Percentiles rank a stretch among this genome's conserved stretches.
Evolutionary conservation across 2,329 filamentous ascomycete genomes (phyloP).

Genomic region (Apiospora koreana): DNA sequence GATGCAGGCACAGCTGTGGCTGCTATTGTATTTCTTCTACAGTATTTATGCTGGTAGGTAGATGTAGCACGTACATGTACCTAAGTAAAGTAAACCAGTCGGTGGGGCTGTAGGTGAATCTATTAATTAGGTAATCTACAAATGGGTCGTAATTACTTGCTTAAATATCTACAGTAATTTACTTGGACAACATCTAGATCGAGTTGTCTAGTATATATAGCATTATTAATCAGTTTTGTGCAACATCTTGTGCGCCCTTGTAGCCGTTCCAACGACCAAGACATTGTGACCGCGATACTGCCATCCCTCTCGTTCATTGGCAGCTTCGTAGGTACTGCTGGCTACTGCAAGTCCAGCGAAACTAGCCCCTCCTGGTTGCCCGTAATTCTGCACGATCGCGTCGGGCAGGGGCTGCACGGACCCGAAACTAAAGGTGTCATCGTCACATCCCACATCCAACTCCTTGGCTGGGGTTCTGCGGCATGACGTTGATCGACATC

Average conservation of each 20-base stretch:
- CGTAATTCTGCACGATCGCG: not conserved
- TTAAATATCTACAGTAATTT: too few species aligned
- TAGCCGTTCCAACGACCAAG: too few species aligned
- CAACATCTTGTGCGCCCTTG: too few species aligned
- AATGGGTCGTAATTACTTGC: not conserved
- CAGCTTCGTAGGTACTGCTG: not conserved
- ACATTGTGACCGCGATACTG: too few species aligned
- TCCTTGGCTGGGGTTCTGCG: slow-evolving; percentile 7
- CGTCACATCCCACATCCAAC: slow-evolving; percentile 10
- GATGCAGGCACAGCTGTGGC: not conserved
- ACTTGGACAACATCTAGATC: too few species aligned
- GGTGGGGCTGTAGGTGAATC: not conserved
- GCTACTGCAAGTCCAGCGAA: not conserved
- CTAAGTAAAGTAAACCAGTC: too few species aligned
- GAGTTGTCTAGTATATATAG: too few species aligned
- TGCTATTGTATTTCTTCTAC: too few species aligned
- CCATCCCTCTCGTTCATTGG: not conserved
- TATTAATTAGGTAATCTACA: too few species aligned
- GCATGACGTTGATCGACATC: slow-evolving; percentile 11
- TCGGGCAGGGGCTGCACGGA: not conserved
- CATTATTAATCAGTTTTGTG: too few species aligned
- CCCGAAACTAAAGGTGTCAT: slow-evolving; percentile 9
- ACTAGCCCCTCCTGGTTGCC: not conserved
- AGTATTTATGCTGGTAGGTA: too few species aligned
- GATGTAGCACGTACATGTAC: too few species aligned